Percentiles rank a stretch among this genome's conserved stretches.
phyloP scores from a whole-genome alignment of 352 stramenopile genomes.

The Phytophthora ramorum region DNA sequence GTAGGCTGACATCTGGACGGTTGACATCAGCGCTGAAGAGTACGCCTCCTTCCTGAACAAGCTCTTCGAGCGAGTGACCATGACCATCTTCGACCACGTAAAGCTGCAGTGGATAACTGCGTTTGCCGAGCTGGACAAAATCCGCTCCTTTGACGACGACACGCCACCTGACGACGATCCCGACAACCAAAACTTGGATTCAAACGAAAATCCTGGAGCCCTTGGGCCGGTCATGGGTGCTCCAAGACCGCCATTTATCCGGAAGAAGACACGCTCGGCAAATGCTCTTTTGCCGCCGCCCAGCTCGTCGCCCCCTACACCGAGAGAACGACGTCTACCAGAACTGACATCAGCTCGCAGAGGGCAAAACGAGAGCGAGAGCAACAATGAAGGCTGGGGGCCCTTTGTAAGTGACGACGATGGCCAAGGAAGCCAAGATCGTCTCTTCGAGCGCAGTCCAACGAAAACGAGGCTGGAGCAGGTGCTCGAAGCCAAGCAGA shows the following conservation, averaged over 20 bases:
- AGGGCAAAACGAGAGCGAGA: constrained; percentile 16
- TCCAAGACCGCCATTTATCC: constrained; percentile 16
- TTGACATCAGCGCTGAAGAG: constrained; percentile 64
- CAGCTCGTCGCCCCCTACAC: not conserved
- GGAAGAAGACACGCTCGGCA: constrained; percentile 22
- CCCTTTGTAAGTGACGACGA: constrained; percentile 9
- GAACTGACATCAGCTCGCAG: constrained; percentile 10
- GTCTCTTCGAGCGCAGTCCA: constrained; percentile 21
- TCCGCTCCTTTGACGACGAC: constrained; percentile 68
- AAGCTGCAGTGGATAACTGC: constrained; percentile 73
- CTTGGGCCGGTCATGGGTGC: constrained; percentile 2
- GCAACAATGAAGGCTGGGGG: constrained; percentile 17
- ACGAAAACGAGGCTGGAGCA: constrained; percentile 30
- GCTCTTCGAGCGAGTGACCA: constrained; percentile 80
- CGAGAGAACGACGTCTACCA: constrained; percentile 17
- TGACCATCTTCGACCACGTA: constrained; percentile 74
- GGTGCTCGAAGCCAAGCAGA: constrained; percentile 20
- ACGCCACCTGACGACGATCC: constrained; percentile 15
- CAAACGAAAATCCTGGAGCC: constrained; percentile 4
- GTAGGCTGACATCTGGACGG: constrained; percentile 82
- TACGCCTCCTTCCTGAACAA: constrained; percentile 79
- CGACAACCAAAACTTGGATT: constrained; percentile 17
- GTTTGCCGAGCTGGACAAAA: constrained; percentile 76
- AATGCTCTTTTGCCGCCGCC: constrained; percentile 10
- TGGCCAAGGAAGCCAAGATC: constrained; percentile 4